Conservation (phyloP, 2,329 filamentous ascomycete species). For the Drechslerella dactyloides region DNA sequence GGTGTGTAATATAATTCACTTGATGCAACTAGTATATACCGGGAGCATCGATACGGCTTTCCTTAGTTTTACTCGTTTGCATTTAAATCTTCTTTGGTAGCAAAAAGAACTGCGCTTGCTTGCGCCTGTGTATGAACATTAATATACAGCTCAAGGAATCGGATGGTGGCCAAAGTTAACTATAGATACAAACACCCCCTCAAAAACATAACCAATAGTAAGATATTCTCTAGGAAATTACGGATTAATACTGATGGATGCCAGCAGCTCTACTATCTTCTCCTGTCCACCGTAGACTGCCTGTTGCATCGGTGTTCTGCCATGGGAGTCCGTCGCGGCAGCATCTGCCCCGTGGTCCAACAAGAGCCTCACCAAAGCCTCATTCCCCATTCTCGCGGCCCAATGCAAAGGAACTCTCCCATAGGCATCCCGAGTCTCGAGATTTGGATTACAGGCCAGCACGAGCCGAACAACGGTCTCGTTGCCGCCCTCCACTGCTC, state of each 20-base stretch:
- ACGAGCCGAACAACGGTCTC: constrained; percentile 23
- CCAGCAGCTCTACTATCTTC: constrained; percentile 50
- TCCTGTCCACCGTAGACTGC: constrained; percentile 52
- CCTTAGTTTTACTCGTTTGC: too few relatives aligned
- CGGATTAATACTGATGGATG: constrained; percentile 3
- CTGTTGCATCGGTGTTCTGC: constrained; percentile 33
- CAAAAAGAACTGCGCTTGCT: too few relatives aligned
- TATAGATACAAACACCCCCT: too few relatives aligned
- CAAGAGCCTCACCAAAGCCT: constrained; percentile 45
- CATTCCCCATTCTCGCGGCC: constrained; percentile 27
- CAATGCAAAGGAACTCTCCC: constrained; percentile 26
- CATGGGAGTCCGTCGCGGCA: constrained; percentile 17
- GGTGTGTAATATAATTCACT: too few relatives aligned
- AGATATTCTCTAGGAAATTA: too few relatives aligned
- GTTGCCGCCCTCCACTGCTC: constrained; percentile 44
- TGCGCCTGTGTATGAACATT: too few relatives aligned
- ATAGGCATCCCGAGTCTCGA: constrained; percentile 47
- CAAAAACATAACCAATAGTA: too few relatives aligned
- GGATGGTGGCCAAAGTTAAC: too few relatives aligned
- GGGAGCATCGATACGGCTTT: too few relatives aligned
- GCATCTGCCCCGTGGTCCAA: constrained; percentile 22
- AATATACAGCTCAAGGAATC: too few relatives aligned
- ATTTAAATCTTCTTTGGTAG: too few relatives aligned
- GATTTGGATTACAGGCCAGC: constrained; percentile 43
- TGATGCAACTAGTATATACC: too few relatives aligned